Percentiles rank a stretch among this genome's conserved stretches.
phyloP scores from a whole-genome alignment of 2,329 filamentous ascomycete species.

The Scedosporium aurantiacum region DNA sequence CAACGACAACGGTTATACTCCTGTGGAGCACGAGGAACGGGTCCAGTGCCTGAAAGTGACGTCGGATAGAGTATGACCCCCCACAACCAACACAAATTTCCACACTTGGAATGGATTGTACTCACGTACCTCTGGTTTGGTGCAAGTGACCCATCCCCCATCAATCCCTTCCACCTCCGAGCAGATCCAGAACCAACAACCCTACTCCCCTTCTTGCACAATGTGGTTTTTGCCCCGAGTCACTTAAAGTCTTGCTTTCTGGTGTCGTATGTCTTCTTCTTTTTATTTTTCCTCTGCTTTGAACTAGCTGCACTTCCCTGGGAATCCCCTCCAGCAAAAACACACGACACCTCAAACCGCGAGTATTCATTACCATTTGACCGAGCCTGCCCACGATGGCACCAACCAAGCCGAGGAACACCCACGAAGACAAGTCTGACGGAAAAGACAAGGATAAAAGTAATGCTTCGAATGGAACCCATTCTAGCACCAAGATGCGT shows the following conservation, averaged over 20 bases:
- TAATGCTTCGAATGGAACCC: constrained; percentile 28
- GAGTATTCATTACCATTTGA: neutral
- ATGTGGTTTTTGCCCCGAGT: neutral
- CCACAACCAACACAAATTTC: neutral
- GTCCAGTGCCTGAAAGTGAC: neutral
- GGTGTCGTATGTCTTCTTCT: neutral
- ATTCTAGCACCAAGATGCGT: constrained; percentile 42
- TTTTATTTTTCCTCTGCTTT: neutral
- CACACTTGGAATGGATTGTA: neutral
- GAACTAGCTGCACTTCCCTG: neutral
- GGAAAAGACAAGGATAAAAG: constrained; percentile 27
- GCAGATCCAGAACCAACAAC: neutral
- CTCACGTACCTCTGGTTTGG: neutral
- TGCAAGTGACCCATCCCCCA: neutral
- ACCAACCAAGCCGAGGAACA: constrained; percentile 32
- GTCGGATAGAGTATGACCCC: neutral
- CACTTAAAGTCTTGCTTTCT: neutral
- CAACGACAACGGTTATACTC: neutral
- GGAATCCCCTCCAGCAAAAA: neutral
- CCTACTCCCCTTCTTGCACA: neutral
- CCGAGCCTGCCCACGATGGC: constrained; percentile 23
- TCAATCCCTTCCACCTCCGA: neutral
- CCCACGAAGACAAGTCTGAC: constrained; percentile 34
- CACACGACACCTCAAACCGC: neutral
- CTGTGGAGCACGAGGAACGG: neutral